Evolutionary conservation across 108 stramenopile species (phyloP).

Genomic region (Fistulifera solaris): DNA sequence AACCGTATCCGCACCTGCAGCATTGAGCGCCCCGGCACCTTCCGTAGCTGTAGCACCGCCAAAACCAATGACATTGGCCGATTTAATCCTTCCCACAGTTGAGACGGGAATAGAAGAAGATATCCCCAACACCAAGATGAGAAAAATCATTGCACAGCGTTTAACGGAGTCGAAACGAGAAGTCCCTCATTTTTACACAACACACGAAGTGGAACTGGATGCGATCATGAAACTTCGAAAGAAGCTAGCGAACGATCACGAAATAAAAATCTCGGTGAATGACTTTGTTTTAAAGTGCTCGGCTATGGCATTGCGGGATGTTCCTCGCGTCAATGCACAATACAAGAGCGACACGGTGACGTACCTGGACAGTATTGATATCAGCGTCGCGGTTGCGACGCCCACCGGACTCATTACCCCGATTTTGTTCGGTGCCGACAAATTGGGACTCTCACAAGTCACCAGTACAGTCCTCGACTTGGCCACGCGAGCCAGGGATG

Average conservation of each 20-base stretch:
- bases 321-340: constrained; percentile 87
- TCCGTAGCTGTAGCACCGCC: constrained; percentile 12
- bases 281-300: constrained; percentile 94
- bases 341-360: constrained; percentile 56
- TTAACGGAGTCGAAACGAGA: constrained; percentile 79
- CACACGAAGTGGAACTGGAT: constrained; percentile 84
- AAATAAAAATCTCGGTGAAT: constrained; percentile 71
- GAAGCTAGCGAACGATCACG: constrained; percentile 52
- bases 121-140: constrained; percentile 41
- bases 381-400: constrained; percentile 86
- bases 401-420: constrained; percentile 82
- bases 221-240: constrained; percentile 70
- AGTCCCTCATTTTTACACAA: constrained; percentile 97
- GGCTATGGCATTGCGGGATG: constrained; percentile 65
- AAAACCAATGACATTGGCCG: constrained; percentile 14
- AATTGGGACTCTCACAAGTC: constrained; percentile 61
- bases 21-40: constrained; percentile 21
- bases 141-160: constrained; percentile 51
- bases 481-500: constrained; percentile 84
- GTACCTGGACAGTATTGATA: constrained; percentile 84
- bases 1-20: constrained; percentile 31
- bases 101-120: constrained; percentile 57
- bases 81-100: constrained; percentile 18
- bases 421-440: constrained; percentile 76
- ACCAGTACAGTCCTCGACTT: constrained; percentile 77